These are phyloP conservation scores for Hypoxylon lenormandii DNA, from an alignment of 495 filamentous ascomycete genomes.

Conservation along the genomic window DNA sequence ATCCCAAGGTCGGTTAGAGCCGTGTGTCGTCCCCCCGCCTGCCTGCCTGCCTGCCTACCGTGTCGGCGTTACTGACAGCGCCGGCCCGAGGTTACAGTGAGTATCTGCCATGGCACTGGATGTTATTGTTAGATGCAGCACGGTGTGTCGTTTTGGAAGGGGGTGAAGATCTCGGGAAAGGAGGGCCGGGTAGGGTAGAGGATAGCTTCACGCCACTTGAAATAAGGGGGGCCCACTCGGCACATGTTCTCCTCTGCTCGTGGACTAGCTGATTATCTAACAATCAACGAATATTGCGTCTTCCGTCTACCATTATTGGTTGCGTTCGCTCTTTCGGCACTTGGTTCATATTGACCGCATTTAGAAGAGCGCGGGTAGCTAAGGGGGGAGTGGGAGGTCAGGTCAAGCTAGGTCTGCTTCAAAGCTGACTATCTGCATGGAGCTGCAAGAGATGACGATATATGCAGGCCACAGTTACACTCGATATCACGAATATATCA, in stretches of 20 bases:
- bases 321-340: background rate
- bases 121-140: background rate
- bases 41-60: too few relatives aligned
- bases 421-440: constrained; percentile 13
- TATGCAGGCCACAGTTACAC: background rate
- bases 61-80: too few relatives aligned
- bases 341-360: background rate
- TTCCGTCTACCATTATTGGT: too few relatives aligned
- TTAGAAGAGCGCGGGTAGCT: background rate
- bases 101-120: background rate
- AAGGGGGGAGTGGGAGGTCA: background rate
- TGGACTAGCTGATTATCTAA: too few relatives aligned
- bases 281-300: too few relatives aligned
- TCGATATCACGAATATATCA: background rate
- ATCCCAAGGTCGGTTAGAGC: too few relatives aligned
- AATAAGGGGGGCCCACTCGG: too few relatives aligned
- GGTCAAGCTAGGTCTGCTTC: background rate
- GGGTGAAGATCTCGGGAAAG: background rate
- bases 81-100: too few relatives aligned
- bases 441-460: constrained; percentile 24
- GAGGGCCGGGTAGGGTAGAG: background rate
- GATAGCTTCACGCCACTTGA: too few relatives aligned
- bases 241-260: too few relatives aligned
- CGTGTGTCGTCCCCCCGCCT: too few relatives aligned
- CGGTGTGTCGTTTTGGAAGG: constrained; percentile 12